Percentiles rank a stretch among this genome's conserved stretches.
Conservation (phyloP, 306 rosid genomes). For the Sesbania bispinosa region DNA sequence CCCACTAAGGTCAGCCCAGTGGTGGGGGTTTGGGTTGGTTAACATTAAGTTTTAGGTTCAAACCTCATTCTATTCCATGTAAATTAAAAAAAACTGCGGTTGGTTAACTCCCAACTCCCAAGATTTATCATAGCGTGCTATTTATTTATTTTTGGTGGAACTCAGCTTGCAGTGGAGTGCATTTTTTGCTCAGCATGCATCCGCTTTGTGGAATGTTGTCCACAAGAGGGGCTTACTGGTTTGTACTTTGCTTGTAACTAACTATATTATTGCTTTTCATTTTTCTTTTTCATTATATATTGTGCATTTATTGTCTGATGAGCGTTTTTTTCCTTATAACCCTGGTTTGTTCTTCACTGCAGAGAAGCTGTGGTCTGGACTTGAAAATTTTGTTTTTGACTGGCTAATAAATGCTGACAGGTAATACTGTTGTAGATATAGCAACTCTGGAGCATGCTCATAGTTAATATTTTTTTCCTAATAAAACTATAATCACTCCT, state of each 20-base stretch:
- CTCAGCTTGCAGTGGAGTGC: constrained; percentile 99
- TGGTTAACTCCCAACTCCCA: constrained; percentile 14
- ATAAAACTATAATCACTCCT: neutral
- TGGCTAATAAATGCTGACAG: constrained; percentile 99
- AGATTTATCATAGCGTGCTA: constrained; percentile 2
- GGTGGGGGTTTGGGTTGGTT: too few species aligned
- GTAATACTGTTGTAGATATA: constrained; percentile 41
- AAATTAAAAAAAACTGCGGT: neutral
- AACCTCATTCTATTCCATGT: too few species aligned
- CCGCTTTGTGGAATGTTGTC: constrained; percentile 99
- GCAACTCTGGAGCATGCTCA: neutral
- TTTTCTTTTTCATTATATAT: neutral
- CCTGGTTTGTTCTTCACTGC: constrained; percentile 21
- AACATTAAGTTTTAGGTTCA: too few species aligned
- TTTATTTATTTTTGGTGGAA: constrained; percentile 22
- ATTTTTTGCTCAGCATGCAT: constrained; percentile 98
- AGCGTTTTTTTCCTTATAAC: neutral
- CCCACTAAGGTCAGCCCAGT: too few species aligned
- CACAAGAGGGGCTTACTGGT: constrained; percentile 99
- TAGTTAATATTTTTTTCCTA: neutral
- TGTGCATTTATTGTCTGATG: neutral
- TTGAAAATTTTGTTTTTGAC: constrained; percentile 96
- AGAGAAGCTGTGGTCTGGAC: constrained; percentile 99
- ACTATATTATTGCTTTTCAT: neutral
- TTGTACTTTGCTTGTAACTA: constrained; percentile 37